A percentile compares a stretch with the other conserved stretches of the same genome.
phyloP scores from a whole-genome alignment of 352 stramenopile genomes.

The Phytophthora lateralis region DNA sequence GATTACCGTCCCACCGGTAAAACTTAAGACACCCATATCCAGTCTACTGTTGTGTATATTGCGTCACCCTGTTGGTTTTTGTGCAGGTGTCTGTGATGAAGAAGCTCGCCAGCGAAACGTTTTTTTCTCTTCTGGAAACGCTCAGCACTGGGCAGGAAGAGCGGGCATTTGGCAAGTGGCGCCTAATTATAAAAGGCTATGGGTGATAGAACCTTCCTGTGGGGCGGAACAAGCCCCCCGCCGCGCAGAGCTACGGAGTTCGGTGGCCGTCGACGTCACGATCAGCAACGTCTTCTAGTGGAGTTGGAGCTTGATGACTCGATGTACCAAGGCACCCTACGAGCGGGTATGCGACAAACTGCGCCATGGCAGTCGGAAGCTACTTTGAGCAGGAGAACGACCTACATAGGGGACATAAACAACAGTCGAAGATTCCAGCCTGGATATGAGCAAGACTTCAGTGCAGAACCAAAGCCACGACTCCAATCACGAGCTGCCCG shows the following conservation, averaged over 20 bases:
- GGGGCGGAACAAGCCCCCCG: slow-evolving; percentile 5
- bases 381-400: slow-evolving; percentile 3
- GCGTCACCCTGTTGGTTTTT: slow-evolving; percentile 9
- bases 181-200: slow-evolving; percentile 30
- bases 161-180: slow-evolving; percentile 20
- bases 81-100: slow-evolving; percentile 13
- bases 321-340: slow-evolving; percentile 28
- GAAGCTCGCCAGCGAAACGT: slow-evolving; percentile 15
- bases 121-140: slow-evolving; percentile 24
- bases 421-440: slow-evolving; percentile 10
- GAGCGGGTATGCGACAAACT: slow-evolving; percentile 9
- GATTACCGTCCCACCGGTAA: slow-evolving; percentile 12
- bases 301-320: slow-evolving; percentile 72
- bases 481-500: slow-evolving; percentile 9
- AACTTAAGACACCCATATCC: slow-evolving; percentile 10
- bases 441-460: slow-evolving; percentile 19
- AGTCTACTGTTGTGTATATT: slow-evolving; percentile 10
- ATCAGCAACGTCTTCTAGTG: slow-evolving; percentile 60
- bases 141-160: not conserved
- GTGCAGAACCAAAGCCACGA: slow-evolving; percentile 10
- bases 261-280: slow-evolving; percentile 30
- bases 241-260: slow-evolving; percentile 15
- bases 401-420: not conserved
- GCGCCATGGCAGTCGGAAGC: slow-evolving; percentile 1
- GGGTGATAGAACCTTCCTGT: slow-evolving; percentile 18